phyloP scores from a whole-genome alignment of 164 flowering plant genomes.

The Annona cherimola region DNA sequence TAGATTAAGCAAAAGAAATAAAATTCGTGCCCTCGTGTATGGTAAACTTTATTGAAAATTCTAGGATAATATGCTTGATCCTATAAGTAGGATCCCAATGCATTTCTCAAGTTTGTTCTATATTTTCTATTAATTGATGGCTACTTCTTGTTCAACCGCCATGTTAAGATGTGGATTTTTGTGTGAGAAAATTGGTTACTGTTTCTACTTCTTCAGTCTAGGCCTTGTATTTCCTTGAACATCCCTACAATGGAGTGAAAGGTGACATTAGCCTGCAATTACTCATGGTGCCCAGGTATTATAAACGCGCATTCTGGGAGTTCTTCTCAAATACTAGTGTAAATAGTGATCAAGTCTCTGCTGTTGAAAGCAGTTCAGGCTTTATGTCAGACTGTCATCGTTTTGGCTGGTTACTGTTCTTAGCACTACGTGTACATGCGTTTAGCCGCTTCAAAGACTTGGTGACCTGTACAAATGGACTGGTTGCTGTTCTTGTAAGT shows the following conservation, averaged over 20 bases:
- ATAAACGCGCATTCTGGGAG: constrained; percentile 60
- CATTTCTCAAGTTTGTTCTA: neutral
- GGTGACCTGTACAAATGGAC: constrained; percentile 86
- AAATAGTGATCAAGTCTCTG: constrained; percentile 27
- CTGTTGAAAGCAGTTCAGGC: constrained; percentile 21
- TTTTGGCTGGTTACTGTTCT: constrained; percentile 95
- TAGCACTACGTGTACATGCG: constrained; percentile 81
- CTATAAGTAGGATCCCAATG: neutral
- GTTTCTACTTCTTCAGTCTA: neutral
- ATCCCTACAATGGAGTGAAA: neutral
- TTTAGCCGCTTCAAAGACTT: constrained; percentile 87
- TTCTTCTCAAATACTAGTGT: constrained; percentile 51
- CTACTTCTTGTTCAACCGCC: neutral
- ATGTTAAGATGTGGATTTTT: neutral
- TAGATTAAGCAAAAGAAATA: neutral
- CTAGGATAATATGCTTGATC: neutral
- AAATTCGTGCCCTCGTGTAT: neutral
- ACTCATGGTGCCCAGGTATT: constrained; percentile 45
- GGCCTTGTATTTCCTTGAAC: neutral
- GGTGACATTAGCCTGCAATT: neutral
- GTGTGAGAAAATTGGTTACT: neutral
- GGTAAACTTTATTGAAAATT: neutral
- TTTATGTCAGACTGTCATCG: constrained; percentile 55
- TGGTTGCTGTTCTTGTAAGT: constrained; percentile 88
- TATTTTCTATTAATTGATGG: neutral